phyloP scores from a whole-genome alignment of 2,329 filamentous ascomycete genomes.

The Sclerotinia minor region DNA sequence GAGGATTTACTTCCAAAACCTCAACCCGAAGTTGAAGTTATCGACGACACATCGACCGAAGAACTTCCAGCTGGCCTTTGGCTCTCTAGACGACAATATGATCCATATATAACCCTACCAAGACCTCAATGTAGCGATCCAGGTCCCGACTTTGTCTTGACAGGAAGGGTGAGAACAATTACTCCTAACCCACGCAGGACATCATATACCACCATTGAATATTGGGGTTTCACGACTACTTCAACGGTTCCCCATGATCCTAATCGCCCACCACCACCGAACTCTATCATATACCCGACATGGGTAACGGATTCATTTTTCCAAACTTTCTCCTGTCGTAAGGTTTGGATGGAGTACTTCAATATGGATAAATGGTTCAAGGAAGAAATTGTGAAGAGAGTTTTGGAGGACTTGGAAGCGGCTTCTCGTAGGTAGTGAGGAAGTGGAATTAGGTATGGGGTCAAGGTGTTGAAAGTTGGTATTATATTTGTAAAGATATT shows the following conservation, averaged over 20 bases:
- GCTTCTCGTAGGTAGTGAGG: not conserved
- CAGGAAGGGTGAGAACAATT: not conserved
- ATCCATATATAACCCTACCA: not conserved
- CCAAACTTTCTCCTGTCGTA: conserved; percentile 13
- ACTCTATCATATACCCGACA: not conserved
- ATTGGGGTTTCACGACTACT: not conserved
- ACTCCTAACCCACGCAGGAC: conserved; percentile 3
- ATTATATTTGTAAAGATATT: not conserved
- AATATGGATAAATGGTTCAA: not conserved
- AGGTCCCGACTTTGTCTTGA: not conserved
- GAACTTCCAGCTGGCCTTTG: conserved; percentile 11
- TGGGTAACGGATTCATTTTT: conserved; percentile 7
- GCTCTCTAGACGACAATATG: not conserved
- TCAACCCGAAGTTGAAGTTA: not conserved
- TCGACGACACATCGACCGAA: not conserved
- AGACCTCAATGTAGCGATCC: conserved; percentile 1
- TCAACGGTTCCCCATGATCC: conserved; percentile 2
- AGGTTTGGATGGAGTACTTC: conserved; percentile 7
- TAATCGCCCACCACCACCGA: conserved; percentile 1
- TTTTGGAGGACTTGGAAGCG: conserved; percentile 11
- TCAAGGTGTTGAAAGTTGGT: not conserved
- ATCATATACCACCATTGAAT: not conserved
- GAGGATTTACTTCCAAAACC: not conserved
- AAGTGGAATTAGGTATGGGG: not conserved
- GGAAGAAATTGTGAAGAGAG: conserved; percentile 7